phyloP scores from a whole-genome alignment of 2,329 filamentous ascomycete species.

The Cladosporium velox region DNA sequence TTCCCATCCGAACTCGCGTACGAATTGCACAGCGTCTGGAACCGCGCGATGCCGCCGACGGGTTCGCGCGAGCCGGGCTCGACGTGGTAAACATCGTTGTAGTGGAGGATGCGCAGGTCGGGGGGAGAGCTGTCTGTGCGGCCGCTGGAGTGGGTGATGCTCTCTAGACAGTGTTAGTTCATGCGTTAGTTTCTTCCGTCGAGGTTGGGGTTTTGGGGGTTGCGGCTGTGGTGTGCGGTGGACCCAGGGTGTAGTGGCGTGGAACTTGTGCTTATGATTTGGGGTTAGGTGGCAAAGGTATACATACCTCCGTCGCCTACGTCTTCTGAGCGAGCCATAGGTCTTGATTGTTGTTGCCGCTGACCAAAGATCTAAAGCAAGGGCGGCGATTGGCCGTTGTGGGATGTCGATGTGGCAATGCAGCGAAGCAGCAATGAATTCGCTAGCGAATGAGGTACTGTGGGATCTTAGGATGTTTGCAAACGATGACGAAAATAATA shows the following conservation, averaged over 20 bases:
- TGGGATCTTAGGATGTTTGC: no score
- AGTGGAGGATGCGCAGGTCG: slow-evolving; percentile 81
- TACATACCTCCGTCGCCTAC: slow-evolving; percentile 16
- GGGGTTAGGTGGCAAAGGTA: no score
- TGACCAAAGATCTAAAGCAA: not conserved
- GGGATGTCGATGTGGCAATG: not conserved
- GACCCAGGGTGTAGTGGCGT: no score
- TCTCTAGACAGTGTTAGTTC: slow-evolving; percentile 21
- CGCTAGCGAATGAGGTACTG: not conserved
- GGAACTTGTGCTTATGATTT: no score
- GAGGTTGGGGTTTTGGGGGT: no score
- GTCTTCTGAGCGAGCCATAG: slow-evolving; percentile 15
- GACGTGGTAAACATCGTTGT: slow-evolving; percentile 93
- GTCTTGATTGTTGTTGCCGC: not conserved
- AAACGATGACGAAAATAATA: no score
- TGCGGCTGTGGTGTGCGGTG: no score
- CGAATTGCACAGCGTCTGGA: slow-evolving; percentile 75
- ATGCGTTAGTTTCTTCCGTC: no score
- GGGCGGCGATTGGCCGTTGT: slow-evolving; percentile 3
- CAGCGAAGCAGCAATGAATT: not conserved
- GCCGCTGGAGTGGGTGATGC: slow-evolving; percentile 28
- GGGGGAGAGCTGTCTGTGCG: slow-evolving; percentile 47
- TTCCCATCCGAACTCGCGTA: slow-evolving; percentile 59
- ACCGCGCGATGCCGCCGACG: slow-evolving; percentile 76
- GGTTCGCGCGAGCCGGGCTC: slow-evolving; percentile 76